Percentiles rank a stretch among this genome's conserved stretches.
Evolutionary conservation across 345 rosid genomes (phyloP).

Genomic region (Eucalyptus curtisii): DNA sequence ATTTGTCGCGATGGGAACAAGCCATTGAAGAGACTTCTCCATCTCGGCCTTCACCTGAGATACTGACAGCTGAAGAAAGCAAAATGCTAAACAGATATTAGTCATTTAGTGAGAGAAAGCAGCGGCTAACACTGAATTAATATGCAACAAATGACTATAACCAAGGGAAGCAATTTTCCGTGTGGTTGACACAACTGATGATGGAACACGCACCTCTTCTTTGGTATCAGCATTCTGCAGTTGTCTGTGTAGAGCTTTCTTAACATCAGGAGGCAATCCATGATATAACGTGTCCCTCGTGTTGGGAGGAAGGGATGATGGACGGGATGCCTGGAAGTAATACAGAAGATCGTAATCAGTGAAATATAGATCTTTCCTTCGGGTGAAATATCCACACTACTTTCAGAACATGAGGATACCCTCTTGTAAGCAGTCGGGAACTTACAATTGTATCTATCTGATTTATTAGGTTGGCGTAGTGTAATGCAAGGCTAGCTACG

Average conservation of each 20-base stretch:
- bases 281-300: constrained; percentile 69
- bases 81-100: neutral
- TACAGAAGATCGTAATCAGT: neutral
- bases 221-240: constrained; percentile 31
- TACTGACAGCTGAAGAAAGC: constrained; percentile 52
- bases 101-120: neutral
- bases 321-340: constrained; percentile 56
- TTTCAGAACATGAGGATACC: neutral
- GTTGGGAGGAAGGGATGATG: constrained; percentile 64
- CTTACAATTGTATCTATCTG: constrained; percentile 88
- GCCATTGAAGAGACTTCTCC: constrained; percentile 90
- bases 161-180: neutral
- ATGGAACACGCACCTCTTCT: constrained; percentile 47
- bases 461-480: constrained; percentile 80
- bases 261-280: constrained; percentile 57
- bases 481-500: constrained; percentile 76
- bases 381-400: neutral
- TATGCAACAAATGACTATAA: neutral
- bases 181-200: neutral
- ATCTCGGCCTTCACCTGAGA: constrained; percentile 75
- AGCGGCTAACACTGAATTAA: neutral
- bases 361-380: neutral
- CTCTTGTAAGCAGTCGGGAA: neutral
- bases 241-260: constrained; percentile 51
- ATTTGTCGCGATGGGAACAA: constrained; percentile 68